Evolutionary conservation across 257 asterid genomes (phyloP), one percentile per base, ranked within the genome.

Genomic region (Solanum etuberosum): DNA sequence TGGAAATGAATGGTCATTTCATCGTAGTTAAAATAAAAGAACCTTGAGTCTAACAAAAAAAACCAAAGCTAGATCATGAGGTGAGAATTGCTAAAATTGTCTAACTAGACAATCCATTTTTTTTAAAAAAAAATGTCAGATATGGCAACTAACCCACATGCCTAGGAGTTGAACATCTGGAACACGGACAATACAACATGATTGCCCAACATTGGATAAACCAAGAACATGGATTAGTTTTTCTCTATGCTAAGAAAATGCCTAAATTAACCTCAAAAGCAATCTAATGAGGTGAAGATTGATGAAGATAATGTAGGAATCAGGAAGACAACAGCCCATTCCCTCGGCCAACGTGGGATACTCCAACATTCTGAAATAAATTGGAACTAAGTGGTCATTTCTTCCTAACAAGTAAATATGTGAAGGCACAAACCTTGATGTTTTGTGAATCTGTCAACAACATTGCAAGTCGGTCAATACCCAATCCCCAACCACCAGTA

Each of bases 401-500:
- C 73, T 35, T 77, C 8, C 71, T 27, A 34, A 67, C 37, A 70
- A 40, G 42, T 15, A 37, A 76, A 74, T 63, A 83, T 42, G 18
- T 23, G 61, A 54, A 8, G 48, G 16, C 21, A 32, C 84, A 59
- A 46, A 94, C 98, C 99, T 96, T 96, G 86, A 96, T 96, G 89
- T 96, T 96, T 92, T 95, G 99, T 42, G 98, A 95, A 87, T 96
- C 98, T 16, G 98, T 95, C 91, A 96, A 89, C 90, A 95, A 74
- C 99, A 96, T 96, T 2, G 98, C 84, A 12, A 96, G 83, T n/a
- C 98, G 94, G 88, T 95, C 99, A 86, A 96, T 94, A 35, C 99
- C 99, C 89, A 96, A 80, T 77, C 99, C 99, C 99, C 99, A 96
- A 12, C 99, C 98, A 86, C 95, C 98, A 83, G 99, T 95, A 34